A percentile compares a stretch with the other conserved stretches of the same genome.
Conservation (phyloP, 345 rosid genomes). For the Populus pruinosa region DNA sequence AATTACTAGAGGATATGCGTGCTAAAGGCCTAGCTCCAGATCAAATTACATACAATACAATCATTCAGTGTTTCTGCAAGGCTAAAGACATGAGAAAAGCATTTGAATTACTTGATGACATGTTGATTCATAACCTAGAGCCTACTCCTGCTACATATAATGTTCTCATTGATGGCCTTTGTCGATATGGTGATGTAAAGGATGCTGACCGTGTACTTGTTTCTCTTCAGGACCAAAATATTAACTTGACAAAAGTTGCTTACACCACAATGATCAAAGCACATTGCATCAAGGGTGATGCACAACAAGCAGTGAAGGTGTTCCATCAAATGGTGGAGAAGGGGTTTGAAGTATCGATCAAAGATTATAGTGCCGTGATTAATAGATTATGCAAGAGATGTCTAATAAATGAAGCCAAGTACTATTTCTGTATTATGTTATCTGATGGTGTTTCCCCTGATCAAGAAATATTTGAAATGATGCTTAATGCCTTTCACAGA, state of each 20-base stretch:
- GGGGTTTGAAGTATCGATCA: constrained; percentile 53
- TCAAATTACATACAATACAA: constrained; percentile 57
- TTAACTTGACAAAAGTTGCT: constrained; percentile 46
- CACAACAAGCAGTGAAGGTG: constrained; percentile 29
- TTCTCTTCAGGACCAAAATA: constrained; percentile 38
- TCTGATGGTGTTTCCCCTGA: constrained; percentile 53
- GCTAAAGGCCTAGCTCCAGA: constrained; percentile 51
- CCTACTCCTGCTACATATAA: constrained; percentile 56
- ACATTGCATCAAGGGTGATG: constrained; percentile 71
- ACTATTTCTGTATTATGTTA: constrained; percentile 55
- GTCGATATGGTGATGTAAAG: constrained; percentile 39
- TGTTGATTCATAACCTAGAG: constrained; percentile 42
- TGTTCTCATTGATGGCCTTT: constrained; percentile 60
- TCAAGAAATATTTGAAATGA: constrained; percentile 46
- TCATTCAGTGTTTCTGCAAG: constrained; percentile 50
- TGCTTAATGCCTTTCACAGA: constrained; percentile 41
- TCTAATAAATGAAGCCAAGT: constrained; percentile 38
- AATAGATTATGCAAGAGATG: constrained; percentile 64
- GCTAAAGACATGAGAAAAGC: constrained; percentile 38
- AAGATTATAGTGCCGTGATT: constrained; percentile 67
- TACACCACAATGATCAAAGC: constrained; percentile 67
- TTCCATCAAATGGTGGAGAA: constrained; percentile 54
- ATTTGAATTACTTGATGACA: constrained; percentile 37
- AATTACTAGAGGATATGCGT: constrained; percentile 46
- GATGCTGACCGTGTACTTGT: constrained; percentile 47